These are phyloP conservation scores for Chlamydomonas sp. DNA, from an alignment of 139 green algal genomes.

Conservation along the genomic window DNA sequence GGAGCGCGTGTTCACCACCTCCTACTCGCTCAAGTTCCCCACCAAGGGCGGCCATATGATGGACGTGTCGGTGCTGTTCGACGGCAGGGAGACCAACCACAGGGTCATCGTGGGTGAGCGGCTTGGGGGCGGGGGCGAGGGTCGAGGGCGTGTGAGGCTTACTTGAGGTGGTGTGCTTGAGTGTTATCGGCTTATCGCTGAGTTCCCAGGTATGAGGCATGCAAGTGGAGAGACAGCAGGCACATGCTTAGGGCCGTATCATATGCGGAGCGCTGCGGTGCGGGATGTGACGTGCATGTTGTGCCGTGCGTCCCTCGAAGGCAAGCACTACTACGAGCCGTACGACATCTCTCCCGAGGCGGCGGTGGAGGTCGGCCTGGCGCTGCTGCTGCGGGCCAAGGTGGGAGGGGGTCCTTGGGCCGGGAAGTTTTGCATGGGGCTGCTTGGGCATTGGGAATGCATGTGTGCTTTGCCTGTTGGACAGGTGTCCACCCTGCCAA, in stretches of 20 bases:
- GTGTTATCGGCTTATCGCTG: background rate
- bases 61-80: constrained; percentile 75
- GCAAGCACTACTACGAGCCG: constrained; percentile 76
- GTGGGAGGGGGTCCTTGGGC: background rate
- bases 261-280: background rate
- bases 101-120: constrained; percentile 74
- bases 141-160: background rate
- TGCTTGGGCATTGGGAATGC: background rate
- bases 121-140: background rate
- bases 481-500: too few relatives aligned
- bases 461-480: background rate
- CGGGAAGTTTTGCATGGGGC: constrained; percentile 36
- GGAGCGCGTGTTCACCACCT: constrained; percentile 52
- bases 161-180: background rate
- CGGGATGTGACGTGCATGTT: background rate
- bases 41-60: constrained; percentile 89
- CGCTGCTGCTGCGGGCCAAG: constrained; percentile 70
- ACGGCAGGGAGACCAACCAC: constrained; percentile 73
- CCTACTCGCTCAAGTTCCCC: constrained; percentile 38
- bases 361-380: constrained; percentile 66
- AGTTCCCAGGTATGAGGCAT: background rate
- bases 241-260: background rate
- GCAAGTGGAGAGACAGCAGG: background rate
- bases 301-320: constrained; percentile 15
- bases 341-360: constrained; percentile 60